A percentile compares a stretch with the other conserved stretches of the same genome.
phyloP scores from a whole-genome alignment of 257 asterid species.

The Solanum lignicaule region DNA sequence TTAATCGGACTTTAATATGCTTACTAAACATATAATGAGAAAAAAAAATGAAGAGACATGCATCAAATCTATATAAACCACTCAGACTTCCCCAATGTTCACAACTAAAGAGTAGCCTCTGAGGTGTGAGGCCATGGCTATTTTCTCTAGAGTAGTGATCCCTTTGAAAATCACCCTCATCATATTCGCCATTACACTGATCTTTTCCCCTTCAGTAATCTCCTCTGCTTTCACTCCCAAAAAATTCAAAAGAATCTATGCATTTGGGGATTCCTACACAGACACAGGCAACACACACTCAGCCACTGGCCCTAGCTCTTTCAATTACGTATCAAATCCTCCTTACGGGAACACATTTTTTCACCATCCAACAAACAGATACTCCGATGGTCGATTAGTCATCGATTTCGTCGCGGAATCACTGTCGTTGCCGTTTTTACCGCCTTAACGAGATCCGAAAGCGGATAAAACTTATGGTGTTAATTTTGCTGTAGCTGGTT shows the following conservation, averaged over 20 bases:
- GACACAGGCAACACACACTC: slow-evolving; percentile 91
- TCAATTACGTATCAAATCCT: slow-evolving; percentile 57
- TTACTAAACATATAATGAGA: rapidly evolving
- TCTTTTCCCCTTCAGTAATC: background rate
- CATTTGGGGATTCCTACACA: slow-evolving; percentile 88
- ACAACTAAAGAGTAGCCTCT: background rate
- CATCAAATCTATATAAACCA: background rate
- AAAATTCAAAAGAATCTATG: slow-evolving; percentile 43
- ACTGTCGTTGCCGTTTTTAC: slow-evolving; percentile 49
- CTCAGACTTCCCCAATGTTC: background rate
- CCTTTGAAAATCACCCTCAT: background rate
- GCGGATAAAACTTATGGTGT: slow-evolving; percentile 31
- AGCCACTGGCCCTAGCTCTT: slow-evolving; percentile 54
- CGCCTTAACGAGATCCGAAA: slow-evolving; percentile 33
- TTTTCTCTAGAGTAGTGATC: background rate
- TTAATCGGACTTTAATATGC: too few species aligned
- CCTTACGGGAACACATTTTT: slow-evolving; percentile 82
- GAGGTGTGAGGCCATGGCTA: background rate
- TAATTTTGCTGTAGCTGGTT: slow-evolving; percentile 79
- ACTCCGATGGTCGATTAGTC: slow-evolving; percentile 81
- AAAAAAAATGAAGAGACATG: background rate
- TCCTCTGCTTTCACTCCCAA: background rate
- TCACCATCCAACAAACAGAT: slow-evolving; percentile 80
- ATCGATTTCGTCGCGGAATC: slow-evolving; percentile 60
- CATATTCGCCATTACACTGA: background rate